Base-by-base conservation (phyloP, 2,329 filamentous ascomycete species). In the Leptosphaerulina australis region DNA sequence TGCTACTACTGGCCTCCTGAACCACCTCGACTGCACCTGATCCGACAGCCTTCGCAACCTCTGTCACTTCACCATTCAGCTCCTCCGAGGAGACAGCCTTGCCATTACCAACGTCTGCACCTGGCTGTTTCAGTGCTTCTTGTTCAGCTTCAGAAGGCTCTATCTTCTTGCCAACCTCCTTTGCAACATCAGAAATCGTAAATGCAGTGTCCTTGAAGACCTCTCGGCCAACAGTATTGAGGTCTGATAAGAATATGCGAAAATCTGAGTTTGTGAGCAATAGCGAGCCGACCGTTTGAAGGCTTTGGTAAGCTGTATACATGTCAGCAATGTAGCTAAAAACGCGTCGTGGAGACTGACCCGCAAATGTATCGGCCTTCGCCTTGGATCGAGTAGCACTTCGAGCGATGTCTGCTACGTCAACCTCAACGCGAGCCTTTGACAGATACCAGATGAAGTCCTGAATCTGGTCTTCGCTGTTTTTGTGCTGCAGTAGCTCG, bases 201-300 rank as follows among this genome's bases (percentile, higher is more conserved):
- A 90, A 87, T 0, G 91, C 90, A 2, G 91, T 91, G 63, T 97
- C 92, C 41, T 85, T 86, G 68, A 97, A 91, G 0, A 97, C 87
- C 67, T 96, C 88, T 31, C 88, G 85, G 10, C 87, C 88, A 36
- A 97, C 83, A 0, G 86, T 86, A 35, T 86, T 85, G 30, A 96
- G 74, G 64, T 97, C 93, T 9, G 87, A 84, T 34, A 97, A 77
- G 63, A 97, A 91, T 5, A 92, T 79, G 29, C 92, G 86, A 70
- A 97, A 97, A 64, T 97, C 91, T 0, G 88, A 86, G 68, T 97
- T 97, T 11, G 90, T 91, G 33, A 97, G 77, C 0, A 97, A 81
- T n/a, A 97, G 78, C 3, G 87, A 88, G 22, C 88, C 87, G 0
- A 97, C 84, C 0, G 91, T 96, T 50, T 86, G 87, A 37, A 96